phyloP scores from a whole-genome alignment of 805 yeast genomes.

The Saccharomycopsis sp. region DNA sequence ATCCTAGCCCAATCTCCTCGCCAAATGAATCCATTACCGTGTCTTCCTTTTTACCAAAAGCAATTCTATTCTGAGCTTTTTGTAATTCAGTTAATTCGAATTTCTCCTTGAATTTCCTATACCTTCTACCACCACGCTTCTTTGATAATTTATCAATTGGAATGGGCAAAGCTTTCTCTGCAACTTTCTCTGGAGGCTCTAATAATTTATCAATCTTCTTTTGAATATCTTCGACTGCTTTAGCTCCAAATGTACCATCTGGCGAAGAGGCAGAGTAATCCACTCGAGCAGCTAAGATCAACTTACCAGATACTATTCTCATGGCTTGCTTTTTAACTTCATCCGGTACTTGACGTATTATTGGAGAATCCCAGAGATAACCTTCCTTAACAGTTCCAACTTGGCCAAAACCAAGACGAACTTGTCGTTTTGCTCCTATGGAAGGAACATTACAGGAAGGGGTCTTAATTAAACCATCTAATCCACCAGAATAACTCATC shows the following conservation, averaged over 20 bases:
- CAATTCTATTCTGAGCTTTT: conserved; percentile 77
- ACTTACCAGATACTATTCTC: conserved; percentile 72
- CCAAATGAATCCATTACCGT: conserved; percentile 59
- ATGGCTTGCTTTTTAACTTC: conserved; percentile 61
- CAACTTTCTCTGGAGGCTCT: conserved; percentile 65
- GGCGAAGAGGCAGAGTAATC: conserved; percentile 46
- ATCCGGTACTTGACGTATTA: conserved; percentile 54
- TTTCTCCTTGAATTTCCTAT: conserved; percentile 74
- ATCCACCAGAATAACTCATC: conserved; percentile 61
- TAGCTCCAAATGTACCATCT: conserved; percentile 49
- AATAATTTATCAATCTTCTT: conserved; percentile 62
- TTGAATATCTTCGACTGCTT: conserved; percentile 54
- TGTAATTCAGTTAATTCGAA: conserved; percentile 75
- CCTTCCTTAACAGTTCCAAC: conserved; percentile 59
- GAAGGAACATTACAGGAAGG: conserved; percentile 85
- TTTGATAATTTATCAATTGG: conserved; percentile 74
- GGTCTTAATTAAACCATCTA: conserved; percentile 53
- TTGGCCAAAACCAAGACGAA: conserved; percentile 35
- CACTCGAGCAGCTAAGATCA: conserved; percentile 75
- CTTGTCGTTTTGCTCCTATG: conserved; percentile 49
- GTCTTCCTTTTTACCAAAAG: conserved; percentile 70
- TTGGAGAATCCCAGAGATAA: conserved; percentile 42
- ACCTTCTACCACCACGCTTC: conserved; percentile 78
- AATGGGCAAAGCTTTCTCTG: conserved; percentile 57
- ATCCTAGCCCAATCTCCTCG: conserved; percentile 78